Evolutionary conservation across 768 basidiomycete genomes (phyloP), one percentile per base, ranked within the genome.

Genomic region (Asterophora lycoperdoides): DNA sequence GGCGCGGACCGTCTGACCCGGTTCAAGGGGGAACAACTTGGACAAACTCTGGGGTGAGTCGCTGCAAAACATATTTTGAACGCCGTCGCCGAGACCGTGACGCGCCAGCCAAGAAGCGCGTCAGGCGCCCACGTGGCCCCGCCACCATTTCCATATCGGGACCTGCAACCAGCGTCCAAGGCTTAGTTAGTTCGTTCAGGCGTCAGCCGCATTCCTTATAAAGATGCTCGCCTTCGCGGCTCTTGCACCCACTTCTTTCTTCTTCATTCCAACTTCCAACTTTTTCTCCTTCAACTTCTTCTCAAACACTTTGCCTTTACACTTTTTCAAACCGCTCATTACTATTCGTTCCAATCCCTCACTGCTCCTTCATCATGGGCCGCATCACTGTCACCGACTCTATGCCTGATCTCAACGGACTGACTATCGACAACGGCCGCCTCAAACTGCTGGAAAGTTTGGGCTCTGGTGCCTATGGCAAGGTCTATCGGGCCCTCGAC

Each of bases 391-490:
- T 68, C 46, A 68, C 75, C 26, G 68, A 75, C 33, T 58, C 63
- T 30, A 68, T 78, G 60, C 80, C 78, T 52, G 69, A 80, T 55
- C 75, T 82, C 57, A 66, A 74, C 39, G 78, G 77, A 44, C 60
- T 64, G 42, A 56, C 62, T 44, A 71, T 90, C 58, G 78, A 80
- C 65, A 68, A 75, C 52, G 81, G 80, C 53, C 80, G 77, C 49
- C 76, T 86, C 59, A 72, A 74, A 56, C 74, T 93, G 55, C 61
- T 78, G 51, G 74, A 79, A 51, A 71, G 74, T 45, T 72, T 93
- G 48, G 90, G 87, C 43, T 72, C 79, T 41, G 91, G 91, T 17
- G 80, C 85, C 8, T 89, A 86, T 50, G 86, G 88, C 49, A 77
- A 80, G 40, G 88, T 92, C 56, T 90, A 91, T 67, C 75, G 78